phyloP scores from a whole-genome alignment of 805 yeast genomes.

The Schwanniomyces vanrijiae region DNA sequence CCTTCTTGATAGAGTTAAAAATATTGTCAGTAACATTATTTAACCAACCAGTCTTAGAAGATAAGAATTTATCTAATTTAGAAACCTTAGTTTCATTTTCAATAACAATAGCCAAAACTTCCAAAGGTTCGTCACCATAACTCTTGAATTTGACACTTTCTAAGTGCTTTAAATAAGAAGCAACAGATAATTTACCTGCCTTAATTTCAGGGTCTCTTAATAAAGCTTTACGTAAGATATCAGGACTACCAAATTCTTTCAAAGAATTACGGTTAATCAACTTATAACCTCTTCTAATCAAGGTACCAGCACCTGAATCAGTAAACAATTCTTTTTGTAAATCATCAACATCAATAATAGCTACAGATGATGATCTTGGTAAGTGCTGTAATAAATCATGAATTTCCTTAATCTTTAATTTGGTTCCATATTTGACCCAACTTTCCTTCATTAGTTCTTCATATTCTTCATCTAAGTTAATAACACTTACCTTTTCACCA shows the following conservation, averaged over 20 bases:
- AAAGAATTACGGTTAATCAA: conserved; percentile 69
- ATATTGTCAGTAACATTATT: conserved; percentile 96
- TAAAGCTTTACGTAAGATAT: conserved; percentile 72
- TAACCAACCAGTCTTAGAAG: conserved; percentile 92
- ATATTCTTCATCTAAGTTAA: conserved; percentile 95
- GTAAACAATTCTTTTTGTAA: conserved; percentile 96
- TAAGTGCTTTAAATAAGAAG: conserved; percentile 74
- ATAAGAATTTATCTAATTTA: conserved; percentile 78
- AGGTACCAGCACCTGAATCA: conserved; percentile 98
- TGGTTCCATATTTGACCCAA: conserved; percentile 99
- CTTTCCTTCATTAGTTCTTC: conserved; percentile 86
- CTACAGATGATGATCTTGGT: conserved; percentile 97
- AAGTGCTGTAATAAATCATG: conserved; percentile 89
- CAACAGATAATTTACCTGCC: conserved; percentile 70
- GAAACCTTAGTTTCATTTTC: conserved; percentile 51
- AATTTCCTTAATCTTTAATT: conserved; percentile 93
- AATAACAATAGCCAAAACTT: conserved; percentile 84
- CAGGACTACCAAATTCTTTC: conserved; percentile 70
- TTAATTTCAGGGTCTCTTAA: conserved; percentile 74
- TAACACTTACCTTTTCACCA: conserved; percentile 83
- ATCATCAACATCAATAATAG: conserved; percentile 92
- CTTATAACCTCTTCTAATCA: conserved; percentile 96
- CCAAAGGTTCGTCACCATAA: conserved; percentile 94
- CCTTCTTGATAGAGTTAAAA: conserved; percentile 77
- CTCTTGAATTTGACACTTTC: conserved; percentile 65